These are phyloP conservation scores for Colletotrichum kahawae DNA, from an alignment of 2,329 filamentous ascomycete species.

Conservation along the genomic window DNA sequence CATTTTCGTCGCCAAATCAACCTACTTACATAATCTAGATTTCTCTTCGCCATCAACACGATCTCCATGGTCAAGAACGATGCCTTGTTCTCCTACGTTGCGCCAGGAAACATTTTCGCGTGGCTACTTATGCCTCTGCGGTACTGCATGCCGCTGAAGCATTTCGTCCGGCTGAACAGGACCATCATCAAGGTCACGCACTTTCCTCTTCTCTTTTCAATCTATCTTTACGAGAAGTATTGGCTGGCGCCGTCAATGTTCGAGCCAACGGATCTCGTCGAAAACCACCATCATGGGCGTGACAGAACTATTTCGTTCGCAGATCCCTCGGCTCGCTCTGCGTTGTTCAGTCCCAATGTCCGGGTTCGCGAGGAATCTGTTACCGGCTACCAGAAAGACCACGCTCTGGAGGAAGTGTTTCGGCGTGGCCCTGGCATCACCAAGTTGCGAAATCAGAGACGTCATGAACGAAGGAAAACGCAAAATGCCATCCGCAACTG, in stretches of 20 bases:
- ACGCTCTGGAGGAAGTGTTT: conserved; percentile 90
- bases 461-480: conserved; percentile 72
- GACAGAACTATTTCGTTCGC: conserved; percentile 60
- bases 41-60: conserved; percentile 94
- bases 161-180: conserved; percentile 87
- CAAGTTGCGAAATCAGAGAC: conserved; percentile 62
- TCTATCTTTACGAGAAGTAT: conserved; percentile 85
- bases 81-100: conserved; percentile 90
- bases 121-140: conserved; percentile 87
- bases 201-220: conserved; percentile 83
- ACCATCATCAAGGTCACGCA: conserved; percentile 91
- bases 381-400: conserved; percentile 87
- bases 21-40: conserved; percentile 49
- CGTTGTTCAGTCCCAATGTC: conserved; percentile 75
- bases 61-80: conserved; percentile 99
- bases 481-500: conserved; percentile 85
- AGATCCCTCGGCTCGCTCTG: conserved; percentile 59
- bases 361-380: conserved; percentile 85
- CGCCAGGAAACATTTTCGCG: conserved; percentile 88
- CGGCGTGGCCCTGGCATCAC: conserved; percentile 71
- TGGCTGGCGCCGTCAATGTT: conserved; percentile 78
- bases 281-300: conserved; percentile 63
- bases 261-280: conserved; percentile 85
- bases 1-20: conserved; percentile 7
- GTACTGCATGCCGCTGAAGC: conserved; percentile 78